These are phyloP conservation scores for Jackrogersella minutella DNA, from an alignment of 495 filamentous ascomycete genomes.

Conservation along the genomic window DNA sequence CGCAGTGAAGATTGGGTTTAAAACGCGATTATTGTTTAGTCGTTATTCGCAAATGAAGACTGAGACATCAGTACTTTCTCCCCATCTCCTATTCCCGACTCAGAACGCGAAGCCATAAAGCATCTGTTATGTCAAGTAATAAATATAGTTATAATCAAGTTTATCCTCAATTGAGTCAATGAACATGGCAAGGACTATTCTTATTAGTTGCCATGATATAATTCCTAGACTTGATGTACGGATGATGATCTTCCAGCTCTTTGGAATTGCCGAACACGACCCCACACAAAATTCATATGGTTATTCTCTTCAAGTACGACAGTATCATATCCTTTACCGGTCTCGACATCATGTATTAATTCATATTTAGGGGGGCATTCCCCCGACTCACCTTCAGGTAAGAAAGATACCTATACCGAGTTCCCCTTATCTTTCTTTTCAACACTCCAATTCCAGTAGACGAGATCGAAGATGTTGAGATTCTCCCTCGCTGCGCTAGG, in stretches of 20 bases:
- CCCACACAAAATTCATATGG: slow-evolving; percentile 45
- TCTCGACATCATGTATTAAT: slow-evolving; percentile 31
- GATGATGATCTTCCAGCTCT: slow-evolving; percentile 41
- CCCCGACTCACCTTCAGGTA: slow-evolving; percentile 25
- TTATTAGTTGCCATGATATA: slow-evolving; percentile 13
- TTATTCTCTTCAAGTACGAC: slow-evolving; percentile 45
- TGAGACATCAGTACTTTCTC: too few relatives aligned
- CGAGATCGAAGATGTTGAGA: slow-evolving; percentile 34
- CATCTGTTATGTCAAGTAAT: slow-evolving; percentile 16
- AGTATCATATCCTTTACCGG: slow-evolving; percentile 34
- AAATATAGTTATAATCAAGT: not conserved
- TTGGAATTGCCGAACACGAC: slow-evolving; percentile 44
- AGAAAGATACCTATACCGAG: not conserved
- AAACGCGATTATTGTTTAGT: too few relatives aligned
- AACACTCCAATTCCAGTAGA: not conserved
- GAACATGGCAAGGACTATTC: slow-evolving; percentile 14
- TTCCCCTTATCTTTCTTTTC: not conserved
- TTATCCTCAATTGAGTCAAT: slow-evolving; percentile 6
- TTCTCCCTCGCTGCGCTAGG: slow-evolving; percentile 31
- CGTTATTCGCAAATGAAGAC: too few relatives aligned
- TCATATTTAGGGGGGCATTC: slow-evolving; percentile 28
- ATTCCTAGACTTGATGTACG: slow-evolving; percentile 34
- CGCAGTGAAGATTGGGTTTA: too few relatives aligned
- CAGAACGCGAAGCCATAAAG: not conserved
- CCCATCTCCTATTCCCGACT: too few relatives aligned